Evolutionary conservation across 2,329 filamentous ascomycete species (phyloP).

Genomic region (Purpureocillium lavendulum): DNA sequence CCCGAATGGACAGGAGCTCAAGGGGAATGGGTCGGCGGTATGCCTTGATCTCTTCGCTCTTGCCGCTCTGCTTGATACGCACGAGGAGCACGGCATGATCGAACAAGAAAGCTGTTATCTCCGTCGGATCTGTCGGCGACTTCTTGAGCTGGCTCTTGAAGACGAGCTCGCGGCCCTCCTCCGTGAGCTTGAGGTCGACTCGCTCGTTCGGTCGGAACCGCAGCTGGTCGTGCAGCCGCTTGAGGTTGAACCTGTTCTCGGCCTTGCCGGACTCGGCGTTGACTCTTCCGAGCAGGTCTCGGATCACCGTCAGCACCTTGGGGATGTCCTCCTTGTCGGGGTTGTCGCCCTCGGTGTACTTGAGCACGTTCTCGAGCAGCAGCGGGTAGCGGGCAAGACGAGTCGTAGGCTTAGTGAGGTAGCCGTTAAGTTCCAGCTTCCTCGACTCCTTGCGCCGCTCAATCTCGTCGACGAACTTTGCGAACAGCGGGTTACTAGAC

Average conservation of each 20-base stretch:
- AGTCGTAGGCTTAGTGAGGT: conserved; percentile 94
- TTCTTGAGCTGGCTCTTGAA: conserved; percentile 96
- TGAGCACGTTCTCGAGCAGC: conserved; percentile 82
- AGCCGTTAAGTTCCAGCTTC: conserved; percentile 94
- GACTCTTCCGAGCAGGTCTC: conserved; percentile 77
- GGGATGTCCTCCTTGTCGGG: conserved; percentile 89
- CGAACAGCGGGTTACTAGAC: conserved; percentile 73
- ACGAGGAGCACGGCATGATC: conserved; percentile 93
- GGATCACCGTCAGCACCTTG: conserved; percentile 78
- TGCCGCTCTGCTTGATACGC: conserved; percentile 83
- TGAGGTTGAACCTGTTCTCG: conserved; percentile 94
- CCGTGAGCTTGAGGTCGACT: conserved; percentile 88
- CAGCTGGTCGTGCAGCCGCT: conserved; percentile 83
- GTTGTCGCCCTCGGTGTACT: conserved; percentile 82
- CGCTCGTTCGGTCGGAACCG: conserved; percentile 85
- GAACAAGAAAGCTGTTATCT: conserved; percentile 92
- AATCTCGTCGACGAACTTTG: conserved; percentile 91
- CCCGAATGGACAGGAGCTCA: conserved; percentile 84
- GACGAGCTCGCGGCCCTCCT: conserved; percentile 85
- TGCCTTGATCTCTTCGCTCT: conserved; percentile 88
- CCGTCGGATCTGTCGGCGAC: conserved; percentile 74
- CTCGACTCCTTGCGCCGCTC: conserved; percentile 93
- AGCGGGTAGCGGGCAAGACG: conserved; percentile 89
- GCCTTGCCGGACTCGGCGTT: conserved; percentile 95
- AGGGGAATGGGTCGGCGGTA: conserved; percentile 91